Base-by-base conservation (phyloP, 371 early-diverging fungal genomes). In the Mortierella sp. region DNA sequence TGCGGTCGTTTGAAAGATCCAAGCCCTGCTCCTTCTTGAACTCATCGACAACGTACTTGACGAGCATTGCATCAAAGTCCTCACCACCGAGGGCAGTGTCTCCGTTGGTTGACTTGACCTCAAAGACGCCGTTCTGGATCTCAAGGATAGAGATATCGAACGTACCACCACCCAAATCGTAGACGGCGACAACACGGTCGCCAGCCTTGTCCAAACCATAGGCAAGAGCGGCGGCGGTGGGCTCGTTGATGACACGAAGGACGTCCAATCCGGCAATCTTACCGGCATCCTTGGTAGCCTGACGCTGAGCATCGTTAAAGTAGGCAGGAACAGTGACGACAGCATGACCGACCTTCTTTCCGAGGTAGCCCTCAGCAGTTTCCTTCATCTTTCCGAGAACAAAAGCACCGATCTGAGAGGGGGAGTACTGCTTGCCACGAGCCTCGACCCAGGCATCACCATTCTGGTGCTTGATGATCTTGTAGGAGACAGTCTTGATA, bases 101-200 rank as follows among this genome's bases (percentile, higher is more conserved):
- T 78, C 98, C 98, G 81, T 94, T 95, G 72, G 98, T 98, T 24
- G 94, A 91, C 86, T 96, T 96, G 79, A 98, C 98, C 85, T 99
- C 99, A 74, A 99, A 99, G 39, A 99, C 95, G 69, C 99, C 99
- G 80, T 95, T 92, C 73, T 97, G 95, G 78, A 98, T 93, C 82
- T 98, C 97, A 23, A 99, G 86, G 69, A 99, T 94, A 28, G 98
- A 96, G 80, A 99, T 94, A 95, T 99, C 99, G 85, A 99, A 99
- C 8, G 99, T 99, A 73, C 99, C 99, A 80, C 99, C 99, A 59
- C 99, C 99, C 69, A 99, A 89, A 89, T 99, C 99, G 86, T 95
- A 99, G 30, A 99, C 98, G 38, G 97, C 98, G 47, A 99, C 90
- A 14, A 65, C 80, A 79, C 93, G 93, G 84, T 97, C 95, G 52